phyloP scores from a whole-genome alignment of 2,329 filamentous ascomycete genomes.

The Penicillium sp. region DNA sequence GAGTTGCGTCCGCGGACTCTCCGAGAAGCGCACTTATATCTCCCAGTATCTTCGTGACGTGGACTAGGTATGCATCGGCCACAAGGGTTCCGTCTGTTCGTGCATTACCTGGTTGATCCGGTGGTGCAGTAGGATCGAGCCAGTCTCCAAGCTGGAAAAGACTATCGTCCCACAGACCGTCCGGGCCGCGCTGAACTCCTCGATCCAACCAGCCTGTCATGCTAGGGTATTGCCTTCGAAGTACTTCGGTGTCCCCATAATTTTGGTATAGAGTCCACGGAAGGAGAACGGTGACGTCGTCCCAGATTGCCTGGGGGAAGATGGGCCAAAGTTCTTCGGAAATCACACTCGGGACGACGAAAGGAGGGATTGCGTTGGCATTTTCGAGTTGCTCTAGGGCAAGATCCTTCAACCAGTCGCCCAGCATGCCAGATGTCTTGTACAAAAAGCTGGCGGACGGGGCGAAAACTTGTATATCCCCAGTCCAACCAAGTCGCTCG shows the following conservation, averaged over 20 bases:
- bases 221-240: constrained; percentile 38
- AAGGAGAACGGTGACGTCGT: constrained; percentile 40
- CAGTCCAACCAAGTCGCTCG: constrained; percentile 58
- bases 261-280: constrained; percentile 40
- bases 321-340: constrained; percentile 7
- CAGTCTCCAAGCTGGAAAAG: constrained; percentile 41
- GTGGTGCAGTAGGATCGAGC: constrained; percentile 44
- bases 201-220: constrained; percentile 41
- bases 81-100: constrained; percentile 39
- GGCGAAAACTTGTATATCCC: constrained; percentile 54
- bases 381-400: constrained; percentile 36
- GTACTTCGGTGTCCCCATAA: constrained; percentile 38
- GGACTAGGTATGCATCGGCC: constrained; percentile 43
- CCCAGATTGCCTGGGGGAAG: constrained; percentile 38
- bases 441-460: constrained; percentile 58
- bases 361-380: constrained; percentile 29
- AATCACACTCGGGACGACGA: constrained; percentile 34
- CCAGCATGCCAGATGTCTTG: constrained; percentile 54
- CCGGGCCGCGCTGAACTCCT: constrained; percentile 32
- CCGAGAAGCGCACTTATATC: background rate
- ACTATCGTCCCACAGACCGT: constrained; percentile 38
- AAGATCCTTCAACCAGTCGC: constrained; percentile 54
- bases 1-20: background rate
- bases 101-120: constrained; percentile 33
- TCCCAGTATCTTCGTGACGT: constrained; percentile 25